A percentile compares a stretch with the other conserved stretches of the same genome.
Evolutionary conservation across 495 filamentous ascomycete genomes (phyloP).

Genomic region (Hyaloscypha variabilis): DNA sequence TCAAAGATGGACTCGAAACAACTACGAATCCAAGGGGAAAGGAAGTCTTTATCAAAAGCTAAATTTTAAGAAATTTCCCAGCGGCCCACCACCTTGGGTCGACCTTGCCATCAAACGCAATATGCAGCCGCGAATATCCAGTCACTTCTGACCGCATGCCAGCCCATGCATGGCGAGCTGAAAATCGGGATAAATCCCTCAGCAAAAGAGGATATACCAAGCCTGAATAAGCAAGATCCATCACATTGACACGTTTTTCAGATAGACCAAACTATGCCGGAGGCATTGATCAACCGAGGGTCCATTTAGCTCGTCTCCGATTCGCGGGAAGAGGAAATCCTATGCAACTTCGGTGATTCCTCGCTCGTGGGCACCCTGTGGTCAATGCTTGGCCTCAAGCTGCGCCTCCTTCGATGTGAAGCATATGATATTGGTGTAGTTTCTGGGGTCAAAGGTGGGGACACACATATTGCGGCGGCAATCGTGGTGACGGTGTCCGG

Average conservation of each 20-base stretch:
- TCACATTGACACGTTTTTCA: not conserved
- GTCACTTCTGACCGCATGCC: not conserved
- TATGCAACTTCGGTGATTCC: not conserved
- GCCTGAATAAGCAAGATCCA: not conserved
- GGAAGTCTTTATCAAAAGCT: not conserved
- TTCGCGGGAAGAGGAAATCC: not conserved
- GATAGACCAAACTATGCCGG: not conserved
- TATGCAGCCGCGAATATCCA: too few relatives aligned
- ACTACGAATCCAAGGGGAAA: not conserved
- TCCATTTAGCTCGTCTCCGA: not conserved
- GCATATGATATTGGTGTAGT: not conserved
- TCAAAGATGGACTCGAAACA: not conserved
- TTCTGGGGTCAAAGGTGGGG: not conserved
- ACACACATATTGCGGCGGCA: not conserved
- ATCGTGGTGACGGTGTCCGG: not conserved
- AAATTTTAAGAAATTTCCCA: not conserved
- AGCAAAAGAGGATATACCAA: conserved; percentile 2
- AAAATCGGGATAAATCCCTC: conserved; percentile 5
- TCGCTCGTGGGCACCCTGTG: too few relatives aligned
- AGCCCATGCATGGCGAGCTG: not conserved
- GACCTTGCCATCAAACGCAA: not conserved
- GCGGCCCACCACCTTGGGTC: not conserved
- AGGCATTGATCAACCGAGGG: not conserved
- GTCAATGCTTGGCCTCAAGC: not conserved
- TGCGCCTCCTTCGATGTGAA: not conserved